Conservation (phyloP, 2,329 filamentous ascomycete species). For the Cordyceps javanica region DNA sequence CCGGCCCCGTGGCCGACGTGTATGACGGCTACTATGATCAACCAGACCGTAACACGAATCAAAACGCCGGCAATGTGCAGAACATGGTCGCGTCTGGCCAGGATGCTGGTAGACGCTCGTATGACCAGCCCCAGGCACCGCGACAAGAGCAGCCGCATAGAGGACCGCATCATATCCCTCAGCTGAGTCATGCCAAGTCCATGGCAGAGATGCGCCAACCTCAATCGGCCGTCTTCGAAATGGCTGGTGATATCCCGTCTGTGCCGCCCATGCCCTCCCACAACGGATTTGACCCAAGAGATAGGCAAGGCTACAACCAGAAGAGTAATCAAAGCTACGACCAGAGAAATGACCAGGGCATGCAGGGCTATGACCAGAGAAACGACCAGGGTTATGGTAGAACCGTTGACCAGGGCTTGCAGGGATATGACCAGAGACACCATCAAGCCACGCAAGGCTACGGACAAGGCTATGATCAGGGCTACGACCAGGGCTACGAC, state of each 20-base stretch:
- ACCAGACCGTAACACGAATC: slow-evolving; percentile 22
- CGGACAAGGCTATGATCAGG: slow-evolving; percentile 11
- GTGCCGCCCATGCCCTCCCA: slow-evolving; percentile 43
- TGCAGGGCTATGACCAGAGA: slow-evolving; percentile 16
- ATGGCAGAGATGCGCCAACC: slow-evolving; percentile 60
- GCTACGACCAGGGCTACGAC: slow-evolving; percentile 19
- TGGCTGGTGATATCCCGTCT: slow-evolving; percentile 56
- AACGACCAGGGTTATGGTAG: slow-evolving; percentile 19
- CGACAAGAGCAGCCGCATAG: slow-evolving; percentile 38
- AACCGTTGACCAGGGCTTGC: too few relatives aligned
- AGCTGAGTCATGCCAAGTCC: slow-evolving; percentile 56
- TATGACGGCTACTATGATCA: slow-evolving; percentile 21
- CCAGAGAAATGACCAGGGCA: slow-evolving; percentile 10
- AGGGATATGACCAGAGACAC: slow-evolving; percentile 16
- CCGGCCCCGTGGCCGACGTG: slow-evolving; percentile 16
- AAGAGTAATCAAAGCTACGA: slow-evolving; percentile 19
- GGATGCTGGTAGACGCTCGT: slow-evolving; percentile 34
- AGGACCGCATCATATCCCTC: slow-evolving; percentile 44
- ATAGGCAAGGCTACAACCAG: slow-evolving; percentile 15
- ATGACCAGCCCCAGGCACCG: slow-evolving; percentile 43
- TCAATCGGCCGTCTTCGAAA: slow-evolving; percentile 67
- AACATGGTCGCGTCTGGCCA: neutral
- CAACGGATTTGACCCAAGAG: slow-evolving; percentile 22
- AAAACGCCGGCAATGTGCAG: slow-evolving; percentile 14
- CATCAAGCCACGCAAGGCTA: slow-evolving; percentile 16